phyloP scores from a whole-genome alignment of 2,329 filamentous ascomycete species.

The Ilyonectria destructans region DNA sequence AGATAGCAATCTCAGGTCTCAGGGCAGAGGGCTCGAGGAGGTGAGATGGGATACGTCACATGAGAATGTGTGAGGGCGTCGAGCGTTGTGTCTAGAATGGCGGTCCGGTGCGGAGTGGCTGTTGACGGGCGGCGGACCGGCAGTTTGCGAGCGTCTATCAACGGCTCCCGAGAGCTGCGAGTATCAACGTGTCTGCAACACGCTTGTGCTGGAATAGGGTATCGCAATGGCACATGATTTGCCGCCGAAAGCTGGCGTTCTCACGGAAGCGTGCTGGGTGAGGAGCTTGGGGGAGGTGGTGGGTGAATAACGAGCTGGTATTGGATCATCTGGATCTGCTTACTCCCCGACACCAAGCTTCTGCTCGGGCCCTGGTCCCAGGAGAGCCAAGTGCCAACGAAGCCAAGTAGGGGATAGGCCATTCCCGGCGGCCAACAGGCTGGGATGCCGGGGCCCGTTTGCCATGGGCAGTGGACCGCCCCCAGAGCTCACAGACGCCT shows the following conservation, averaged over 20 bases:
- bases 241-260: conserved; percentile 23
- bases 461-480: conserved; percentile 29
- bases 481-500: conserved; percentile 32
- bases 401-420: conserved; percentile 31
- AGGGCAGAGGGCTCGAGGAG: conserved; percentile 25
- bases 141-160: conserved; percentile 5
- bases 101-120: conserved; percentile 17
- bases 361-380: conserved; percentile 23
- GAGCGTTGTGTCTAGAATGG: conserved; percentile 45
- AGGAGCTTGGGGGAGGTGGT: conserved; percentile 32
- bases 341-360: conserved; percentile 37
- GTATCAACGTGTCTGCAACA: conserved; percentile 21
- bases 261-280: conserved; percentile 6
- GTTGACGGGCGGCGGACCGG: conserved; percentile 11
- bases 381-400: conserved; percentile 20
- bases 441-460: conserved; percentile 44
- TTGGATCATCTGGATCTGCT: conserved; percentile 44
- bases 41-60: conserved; percentile 43
- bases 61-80: conserved; percentile 37
- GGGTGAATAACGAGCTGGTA: conserved; percentile 32
- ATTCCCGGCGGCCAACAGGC: conserved; percentile 43
- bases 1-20: conserved; percentile 25
- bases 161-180: background rate
- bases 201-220: background rate
- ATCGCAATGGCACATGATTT: conserved; percentile 25